These are phyloP conservation scores for Aspergillus cristatus DNA, from an alignment of 495 filamentous ascomycete species.

Conservation along the genomic window DNA sequence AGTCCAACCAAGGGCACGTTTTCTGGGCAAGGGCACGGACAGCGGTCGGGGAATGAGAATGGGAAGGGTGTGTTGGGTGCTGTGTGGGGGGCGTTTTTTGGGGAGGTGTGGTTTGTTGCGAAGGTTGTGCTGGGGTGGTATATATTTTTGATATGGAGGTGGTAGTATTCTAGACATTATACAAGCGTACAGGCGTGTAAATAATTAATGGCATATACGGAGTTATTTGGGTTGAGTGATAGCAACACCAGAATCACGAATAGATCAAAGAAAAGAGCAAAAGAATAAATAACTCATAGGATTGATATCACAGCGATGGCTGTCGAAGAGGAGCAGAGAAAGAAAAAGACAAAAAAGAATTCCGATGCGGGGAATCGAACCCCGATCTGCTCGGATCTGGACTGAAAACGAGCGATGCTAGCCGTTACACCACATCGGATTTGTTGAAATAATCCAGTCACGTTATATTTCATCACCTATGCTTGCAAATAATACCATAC, in stretches of 20 bases:
- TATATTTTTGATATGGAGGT: slow-evolving; percentile 43
- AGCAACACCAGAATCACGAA: too few relatives aligned
- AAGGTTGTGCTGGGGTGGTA: slow-evolving; percentile 39
- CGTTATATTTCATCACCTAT: too few relatives aligned
- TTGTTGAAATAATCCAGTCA: too few relatives aligned
- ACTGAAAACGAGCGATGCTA: slow-evolving; percentile 14
- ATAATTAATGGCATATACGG: background rate
- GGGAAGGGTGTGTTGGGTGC: background rate
- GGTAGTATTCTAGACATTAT: slow-evolving; percentile 25
- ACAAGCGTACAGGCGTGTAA: too few relatives aligned
- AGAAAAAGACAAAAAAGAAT: background rate
- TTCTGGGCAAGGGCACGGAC: too few relatives aligned
- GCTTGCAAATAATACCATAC: too few relatives aligned
- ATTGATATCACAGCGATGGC: too few relatives aligned
- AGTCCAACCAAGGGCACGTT: background rate
- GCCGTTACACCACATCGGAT: slow-evolving; percentile 12
- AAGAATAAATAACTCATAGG: too few relatives aligned
- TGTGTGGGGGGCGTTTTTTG: slow-evolving; percentile 17
- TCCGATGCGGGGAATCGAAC: slow-evolving; percentile 19
- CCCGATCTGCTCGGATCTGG: slow-evolving; percentile 10
- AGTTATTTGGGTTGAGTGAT: too few relatives aligned
- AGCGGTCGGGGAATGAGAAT: too few relatives aligned
- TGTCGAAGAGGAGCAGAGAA: too few relatives aligned
- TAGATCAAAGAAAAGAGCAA: too few relatives aligned
- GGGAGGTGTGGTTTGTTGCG: slow-evolving; percentile 30